phyloP scores from a whole-genome alignment of 306 rosid genomes.

The Gynostemma pentaphyllum region DNA sequence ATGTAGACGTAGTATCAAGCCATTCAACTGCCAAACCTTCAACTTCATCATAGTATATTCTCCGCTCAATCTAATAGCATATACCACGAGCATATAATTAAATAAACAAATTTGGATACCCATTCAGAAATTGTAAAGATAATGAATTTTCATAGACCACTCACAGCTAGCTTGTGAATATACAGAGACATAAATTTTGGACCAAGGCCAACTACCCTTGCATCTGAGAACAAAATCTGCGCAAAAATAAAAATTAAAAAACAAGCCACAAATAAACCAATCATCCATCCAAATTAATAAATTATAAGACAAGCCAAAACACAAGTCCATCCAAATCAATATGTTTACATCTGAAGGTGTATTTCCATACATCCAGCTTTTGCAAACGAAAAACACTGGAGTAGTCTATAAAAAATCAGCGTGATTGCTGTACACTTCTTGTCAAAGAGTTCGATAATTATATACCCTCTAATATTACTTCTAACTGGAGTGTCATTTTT shows the following conservation, averaged over 20 bases:
- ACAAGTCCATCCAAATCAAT: background rate
- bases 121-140: background rate
- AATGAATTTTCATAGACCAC: slow-evolving; percentile 19
- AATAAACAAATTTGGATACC: background rate
- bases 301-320: background rate
- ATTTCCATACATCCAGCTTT: background rate
- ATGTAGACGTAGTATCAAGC: slow-evolving; percentile 71
- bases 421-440: too few relatives aligned
- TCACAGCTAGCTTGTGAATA: slow-evolving; percentile 73
- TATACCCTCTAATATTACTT: too few relatives aligned
- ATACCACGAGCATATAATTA: background rate
- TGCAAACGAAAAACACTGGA: background rate
- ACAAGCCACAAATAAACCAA: background rate
- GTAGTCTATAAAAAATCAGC: too few relatives aligned
- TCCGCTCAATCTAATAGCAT: slow-evolving; percentile 57
- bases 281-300: background rate
- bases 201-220: slow-evolving; percentile 82
- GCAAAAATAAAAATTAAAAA: slow-evolving; percentile 11
- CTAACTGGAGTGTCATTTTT: too few relatives aligned
- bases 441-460: too few relatives aligned
- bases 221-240: slow-evolving; percentile 71
- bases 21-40: slow-evolving; percentile 66
- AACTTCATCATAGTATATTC: slow-evolving; percentile 78
- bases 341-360: background rate
- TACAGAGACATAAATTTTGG: slow-evolving; percentile 90